Conservation (phyloP, 1,139 yeast species). For the Magnusiomyces suaveolens region DNA sequence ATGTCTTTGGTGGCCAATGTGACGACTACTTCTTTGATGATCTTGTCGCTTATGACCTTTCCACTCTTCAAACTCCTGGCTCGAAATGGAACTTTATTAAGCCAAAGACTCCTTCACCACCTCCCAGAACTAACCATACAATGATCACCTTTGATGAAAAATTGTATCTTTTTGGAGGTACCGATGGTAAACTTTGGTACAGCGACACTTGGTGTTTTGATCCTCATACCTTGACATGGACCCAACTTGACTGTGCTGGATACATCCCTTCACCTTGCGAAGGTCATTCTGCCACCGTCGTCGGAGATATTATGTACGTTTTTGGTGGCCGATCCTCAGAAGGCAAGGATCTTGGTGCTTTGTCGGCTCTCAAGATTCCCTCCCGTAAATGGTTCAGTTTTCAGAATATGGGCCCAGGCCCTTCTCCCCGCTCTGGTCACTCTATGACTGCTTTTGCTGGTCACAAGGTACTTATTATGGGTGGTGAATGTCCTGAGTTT, state of each 20-base stretch:
- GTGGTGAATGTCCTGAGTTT: conserved; percentile 54
- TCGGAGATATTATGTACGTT: conserved; percentile 69
- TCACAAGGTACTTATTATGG: conserved; percentile 73
- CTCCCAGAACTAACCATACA: conserved; percentile 86
- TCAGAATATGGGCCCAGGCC: conserved; percentile 47
- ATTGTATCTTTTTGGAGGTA: conserved; percentile 89
- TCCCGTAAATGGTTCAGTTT: conserved; percentile 67
- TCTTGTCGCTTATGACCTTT: conserved; percentile 74
- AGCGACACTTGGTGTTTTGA: conserved; percentile 81
- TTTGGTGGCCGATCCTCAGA: conserved; percentile 83
- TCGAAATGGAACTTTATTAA: conserved; percentile 75
- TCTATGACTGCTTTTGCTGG: conserved; percentile 65
- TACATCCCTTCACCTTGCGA: conserved; percentile 76
- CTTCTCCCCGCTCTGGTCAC: conserved; percentile 92
- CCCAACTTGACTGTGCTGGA: conserved; percentile 41
- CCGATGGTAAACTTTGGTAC: conserved; percentile 64
- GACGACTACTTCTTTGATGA: conserved; percentile 84
- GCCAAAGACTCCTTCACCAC: conserved; percentile 46
- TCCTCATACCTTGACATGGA: conserved; percentile 60
- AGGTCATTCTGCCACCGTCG: conserved; percentile 81
- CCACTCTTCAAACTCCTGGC: conserved; percentile 73
- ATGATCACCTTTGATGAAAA: conserved; percentile 73
- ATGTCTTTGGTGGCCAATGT: conserved; percentile 90
- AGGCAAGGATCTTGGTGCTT: conserved; percentile 59
- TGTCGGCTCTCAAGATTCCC: conserved; percentile 68